Conservation (phyloP, 352 stramenopile genomes). For the Globisporangium echinulatum region DNA sequence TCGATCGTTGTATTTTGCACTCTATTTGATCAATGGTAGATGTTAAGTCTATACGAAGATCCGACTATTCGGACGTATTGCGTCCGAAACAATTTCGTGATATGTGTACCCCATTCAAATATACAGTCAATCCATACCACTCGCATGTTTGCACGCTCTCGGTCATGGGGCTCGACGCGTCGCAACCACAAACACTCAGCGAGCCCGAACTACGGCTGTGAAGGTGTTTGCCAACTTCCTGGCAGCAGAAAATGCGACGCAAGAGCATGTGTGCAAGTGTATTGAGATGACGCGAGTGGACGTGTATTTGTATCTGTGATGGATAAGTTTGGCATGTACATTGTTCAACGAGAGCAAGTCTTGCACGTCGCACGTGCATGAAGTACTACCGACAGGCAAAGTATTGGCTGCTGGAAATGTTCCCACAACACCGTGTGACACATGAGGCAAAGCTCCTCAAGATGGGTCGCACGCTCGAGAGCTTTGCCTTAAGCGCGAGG, state of each 20-base stretch:
- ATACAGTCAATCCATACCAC: neutral
- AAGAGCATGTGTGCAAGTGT: neutral
- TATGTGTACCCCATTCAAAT: neutral
- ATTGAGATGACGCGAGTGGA: neutral
- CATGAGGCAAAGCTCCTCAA: neutral
- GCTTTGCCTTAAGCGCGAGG: neutral
- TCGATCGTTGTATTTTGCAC: neutral
- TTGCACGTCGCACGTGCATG: neutral
- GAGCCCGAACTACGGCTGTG: neutral
- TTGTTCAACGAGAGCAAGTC: neutral
- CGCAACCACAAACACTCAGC: neutral
- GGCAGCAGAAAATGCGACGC: neutral
- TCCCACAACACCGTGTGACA: neutral
- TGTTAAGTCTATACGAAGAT: neutral
- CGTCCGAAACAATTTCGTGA: neutral
- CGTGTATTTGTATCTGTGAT: neutral
- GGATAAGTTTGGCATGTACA: neutral
- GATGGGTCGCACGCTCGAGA: neutral
- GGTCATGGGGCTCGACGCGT: neutral
- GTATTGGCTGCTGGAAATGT: neutral
- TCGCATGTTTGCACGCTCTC: neutral
- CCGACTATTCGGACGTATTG: neutral
- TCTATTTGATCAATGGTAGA: neutral
- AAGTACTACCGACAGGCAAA: neutral
- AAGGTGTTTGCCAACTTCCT: neutral